Percentiles rank a stretch among this genome's conserved stretches.
These are phyloP conservation scores for Penicillium sp. DNA, from an alignment of 2,329 filamentous ascomycete genomes.

Conservation along the genomic window DNA sequence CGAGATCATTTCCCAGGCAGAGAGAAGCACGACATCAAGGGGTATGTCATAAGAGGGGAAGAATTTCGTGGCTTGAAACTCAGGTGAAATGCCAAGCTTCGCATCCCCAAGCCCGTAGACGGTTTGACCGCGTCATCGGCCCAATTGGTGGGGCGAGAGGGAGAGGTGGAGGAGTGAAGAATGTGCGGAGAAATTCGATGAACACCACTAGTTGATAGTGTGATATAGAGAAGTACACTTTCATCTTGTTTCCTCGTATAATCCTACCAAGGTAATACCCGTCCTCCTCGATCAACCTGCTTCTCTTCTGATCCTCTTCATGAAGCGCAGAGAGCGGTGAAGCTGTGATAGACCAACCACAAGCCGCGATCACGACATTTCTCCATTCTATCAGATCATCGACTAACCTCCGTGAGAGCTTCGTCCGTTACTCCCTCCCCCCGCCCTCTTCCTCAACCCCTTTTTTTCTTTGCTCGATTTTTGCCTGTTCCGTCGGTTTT, in stretches of 20 bases:
- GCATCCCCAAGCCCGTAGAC: not conserved
- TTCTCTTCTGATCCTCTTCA: too few relatives aligned
- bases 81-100: conserved; percentile 10
- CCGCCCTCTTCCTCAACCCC: conserved; percentile 1
- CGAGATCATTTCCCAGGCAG: conserved; percentile 21
- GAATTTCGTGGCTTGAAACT: not conserved
- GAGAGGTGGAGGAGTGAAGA: not conserved
- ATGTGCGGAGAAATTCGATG: too few relatives aligned
- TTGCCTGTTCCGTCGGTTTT: conserved; percentile 3
- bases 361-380: conserved; percentile 40
- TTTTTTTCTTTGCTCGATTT: conserved; percentile 8
- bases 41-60: conserved; percentile 8
- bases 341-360: conserved; percentile 26
- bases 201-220: too few relatives aligned
- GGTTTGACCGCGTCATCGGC: conserved; percentile 13
- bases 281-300: too few relatives aligned
- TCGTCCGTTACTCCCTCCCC: not conserved
- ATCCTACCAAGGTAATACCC: too few relatives aligned
- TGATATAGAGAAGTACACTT: too few relatives aligned
- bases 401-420: conserved; percentile 12
- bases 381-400: conserved; percentile 42
- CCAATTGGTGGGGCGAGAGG: not conserved
- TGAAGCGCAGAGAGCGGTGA: conserved; percentile 23
- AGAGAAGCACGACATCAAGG: conserved; percentile 5
- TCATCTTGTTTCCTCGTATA: too few relatives aligned